These are phyloP conservation scores for Austroboletus eburneus DNA, from an alignment of 768 basidiomycete species.

Conservation along the genomic window DNA sequence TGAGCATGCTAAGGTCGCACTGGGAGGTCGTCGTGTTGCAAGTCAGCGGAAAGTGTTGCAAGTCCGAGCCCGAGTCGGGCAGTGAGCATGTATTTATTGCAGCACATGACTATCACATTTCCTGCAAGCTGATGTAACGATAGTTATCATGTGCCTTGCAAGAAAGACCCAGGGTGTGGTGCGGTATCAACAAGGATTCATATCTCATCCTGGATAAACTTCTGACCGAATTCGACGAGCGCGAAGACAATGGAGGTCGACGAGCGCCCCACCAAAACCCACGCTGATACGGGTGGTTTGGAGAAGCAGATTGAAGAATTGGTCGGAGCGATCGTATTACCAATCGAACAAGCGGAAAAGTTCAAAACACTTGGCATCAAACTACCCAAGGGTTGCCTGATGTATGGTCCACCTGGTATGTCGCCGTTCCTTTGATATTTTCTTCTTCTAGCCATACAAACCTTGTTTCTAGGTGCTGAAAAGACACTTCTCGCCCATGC, in stretches of 20 bases:
- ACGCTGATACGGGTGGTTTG: slow-evolving; percentile 95
- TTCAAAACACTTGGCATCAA: slow-evolving; percentile 98
- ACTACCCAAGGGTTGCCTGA: slow-evolving; percentile 95
- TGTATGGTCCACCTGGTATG: slow-evolving; percentile 97
- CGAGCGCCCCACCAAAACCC: slow-evolving; percentile 94
- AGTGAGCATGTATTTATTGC: too few species aligned
- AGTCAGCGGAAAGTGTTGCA: too few species aligned
- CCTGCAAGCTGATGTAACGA: too few species aligned
- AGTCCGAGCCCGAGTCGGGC: too few species aligned
- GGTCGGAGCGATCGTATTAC: slow-evolving; percentile 95
- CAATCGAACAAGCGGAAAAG: slow-evolving; percentile 98
- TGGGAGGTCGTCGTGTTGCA: too few species aligned
- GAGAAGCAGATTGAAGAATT: slow-evolving; percentile 99
- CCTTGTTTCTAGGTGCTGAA: slow-evolving; percentile 68
- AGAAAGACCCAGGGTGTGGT: too few species aligned
- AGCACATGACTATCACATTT: too few species aligned
- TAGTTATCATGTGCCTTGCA: too few species aligned
- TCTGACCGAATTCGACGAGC: slow-evolving; percentile 95
- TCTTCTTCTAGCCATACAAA: not conserved
- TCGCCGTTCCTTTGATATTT: not conserved
- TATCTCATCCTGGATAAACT: slow-evolving; percentile 95
- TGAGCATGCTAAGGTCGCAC: too few species aligned
- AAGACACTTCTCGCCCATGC: slow-evolving; percentile 97
- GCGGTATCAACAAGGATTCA: slow-evolving; percentile 97
- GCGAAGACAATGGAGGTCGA: slow-evolving; percentile 99